phyloP scores from a whole-genome alignment of 805 yeast genomes.

The Scheffersomyces ergatensis region DNA sequence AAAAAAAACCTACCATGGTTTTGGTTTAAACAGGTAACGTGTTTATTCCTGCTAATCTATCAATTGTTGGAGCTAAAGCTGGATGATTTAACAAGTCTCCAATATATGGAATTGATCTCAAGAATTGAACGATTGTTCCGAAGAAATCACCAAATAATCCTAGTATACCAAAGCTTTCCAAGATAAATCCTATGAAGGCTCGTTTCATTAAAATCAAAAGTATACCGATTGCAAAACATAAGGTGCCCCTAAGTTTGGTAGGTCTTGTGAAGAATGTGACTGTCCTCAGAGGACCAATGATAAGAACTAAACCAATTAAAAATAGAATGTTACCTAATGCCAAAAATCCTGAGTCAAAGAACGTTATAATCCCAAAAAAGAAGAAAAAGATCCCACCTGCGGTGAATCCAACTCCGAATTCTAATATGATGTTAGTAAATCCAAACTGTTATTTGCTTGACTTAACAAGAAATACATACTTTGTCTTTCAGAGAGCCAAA shows the following conservation, averaged over 20 bases:
- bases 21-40: constrained; percentile 35
- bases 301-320: constrained; percentile 75
- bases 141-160: constrained; percentile 92
- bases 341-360: constrained; percentile 84
- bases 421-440: constrained; percentile 33
- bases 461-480: constrained; percentile 44
- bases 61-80: constrained; percentile 66
- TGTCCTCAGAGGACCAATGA: constrained; percentile 87
- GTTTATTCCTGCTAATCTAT: constrained; percentile 41
- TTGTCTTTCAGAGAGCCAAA: constrained; percentile 77
- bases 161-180: constrained; percentile 87
- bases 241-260: constrained; percentile 78
- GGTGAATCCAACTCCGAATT: constrained; percentile 90
- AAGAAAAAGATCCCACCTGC: constrained; percentile 81
- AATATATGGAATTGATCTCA: constrained; percentile 82
- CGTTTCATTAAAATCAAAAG: constrained; percentile 68
- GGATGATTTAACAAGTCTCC: constrained; percentile 87
- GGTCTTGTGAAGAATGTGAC: constrained; percentile 82
- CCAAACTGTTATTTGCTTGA: background rate
- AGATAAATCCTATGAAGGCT: constrained; percentile 79
- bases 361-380: constrained; percentile 75
- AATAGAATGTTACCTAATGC: constrained; percentile 87
- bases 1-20: too few relatives aligned
- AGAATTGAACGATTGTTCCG: constrained; percentile 80
- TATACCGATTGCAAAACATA: constrained; percentile 77